Evolutionary conservation across 163 green algal genomes (phyloP), one percentile per base, ranked within the genome.

Genomic region (Chlorella variabilis): DNA sequence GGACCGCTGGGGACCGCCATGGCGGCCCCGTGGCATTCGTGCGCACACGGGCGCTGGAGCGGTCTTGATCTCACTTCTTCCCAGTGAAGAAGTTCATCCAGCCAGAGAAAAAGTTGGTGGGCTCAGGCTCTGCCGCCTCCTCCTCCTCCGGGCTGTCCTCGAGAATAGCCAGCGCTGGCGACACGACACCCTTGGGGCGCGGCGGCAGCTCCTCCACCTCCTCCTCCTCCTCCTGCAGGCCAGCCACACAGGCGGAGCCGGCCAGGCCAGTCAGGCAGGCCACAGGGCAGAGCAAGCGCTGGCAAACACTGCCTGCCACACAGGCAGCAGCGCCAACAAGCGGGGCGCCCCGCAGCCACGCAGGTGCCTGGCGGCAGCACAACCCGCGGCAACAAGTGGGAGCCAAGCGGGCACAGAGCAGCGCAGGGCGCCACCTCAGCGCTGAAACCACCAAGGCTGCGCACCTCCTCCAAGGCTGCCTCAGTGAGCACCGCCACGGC

Each of bases 211-310:
- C 65, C 38, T 29, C 27, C 38, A 11, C 65, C 38, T 54, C 65
- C 65, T 73, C 65, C 23, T 73, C 65, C 38, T 73, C 65, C 65
- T 73, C 62, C 62, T 66, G 20, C 7, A n/a, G n/a, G n/a, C n/a
- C n/a, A n/a, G n/a, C n/a, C n/a, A n/a, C n/a, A 36, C 65, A n/a
- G 23, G 23, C 65, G 51, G 65, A 18, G n/a, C n/a, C n/a, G n/a
- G n/a, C n/a, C n/a, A 38, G 29, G 29, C 3, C 34, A 42, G 34
- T 31, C 62, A 42, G 34, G 62, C 34, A 49, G 62, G 61, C n/a
- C n/a, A n/a, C n/a, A n/a, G n/a, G n/a, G n/a, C n/a, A n/a, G n/a
- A n/a, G n/a, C n/a, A n/a, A n/a, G n/a, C n/a, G n/a, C n/a, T n/a
- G n/a, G n/a, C n/a, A n/a, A n/a, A n/a, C n/a, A n/a, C n/a, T n/a